Conservation (phyloP, 176 grass and related monocot species). For the Stipa capillata region DNA sequence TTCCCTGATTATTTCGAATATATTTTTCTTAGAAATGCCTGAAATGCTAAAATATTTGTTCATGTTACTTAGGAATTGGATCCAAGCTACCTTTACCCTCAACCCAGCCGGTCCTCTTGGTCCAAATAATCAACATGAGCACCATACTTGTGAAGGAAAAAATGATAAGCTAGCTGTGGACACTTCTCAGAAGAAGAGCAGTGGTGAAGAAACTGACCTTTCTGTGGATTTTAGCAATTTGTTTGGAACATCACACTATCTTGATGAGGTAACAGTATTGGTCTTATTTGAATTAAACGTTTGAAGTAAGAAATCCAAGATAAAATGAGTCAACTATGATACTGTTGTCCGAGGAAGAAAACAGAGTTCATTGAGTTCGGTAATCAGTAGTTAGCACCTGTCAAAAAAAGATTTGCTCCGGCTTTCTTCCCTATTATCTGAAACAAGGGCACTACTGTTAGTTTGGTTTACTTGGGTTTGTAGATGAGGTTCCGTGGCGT, state of each 20-base stretch:
- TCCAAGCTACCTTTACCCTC: slow-evolving; percentile 75
- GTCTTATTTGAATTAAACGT: neutral
- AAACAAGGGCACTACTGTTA: neutral
- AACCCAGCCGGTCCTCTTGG: slow-evolving; percentile 4
- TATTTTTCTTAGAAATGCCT: neutral
- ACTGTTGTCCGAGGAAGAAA: neutral
- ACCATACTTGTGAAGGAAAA: slow-evolving; percentile 22
- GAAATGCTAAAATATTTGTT: neutral
- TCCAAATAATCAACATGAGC: slow-evolving; percentile 10
- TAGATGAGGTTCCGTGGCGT: neutral
- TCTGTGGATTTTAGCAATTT: slow-evolving; percentile 59
- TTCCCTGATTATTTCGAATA: neutral
- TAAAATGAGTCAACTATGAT: neutral
- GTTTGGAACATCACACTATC: slow-evolving; percentile 44
- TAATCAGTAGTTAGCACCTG: neutral
- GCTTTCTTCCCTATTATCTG: neutral
- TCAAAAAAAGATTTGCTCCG: neutral
- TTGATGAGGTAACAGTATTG: slow-evolving; percentile 56
- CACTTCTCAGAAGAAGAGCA: slow-evolving; percentile 13
- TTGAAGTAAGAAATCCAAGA: neutral
- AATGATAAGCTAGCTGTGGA: slow-evolving; percentile 13
- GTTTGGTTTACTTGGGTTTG: neutral
- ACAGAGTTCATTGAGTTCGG: neutral
- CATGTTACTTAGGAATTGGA: slow-evolving; percentile 60
- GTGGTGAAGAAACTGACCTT: slow-evolving; percentile 58